Base-by-base conservation (phyloP, 2,329 filamentous ascomycete species). In the Arthrobotrys pseudoclavata region DNA sequence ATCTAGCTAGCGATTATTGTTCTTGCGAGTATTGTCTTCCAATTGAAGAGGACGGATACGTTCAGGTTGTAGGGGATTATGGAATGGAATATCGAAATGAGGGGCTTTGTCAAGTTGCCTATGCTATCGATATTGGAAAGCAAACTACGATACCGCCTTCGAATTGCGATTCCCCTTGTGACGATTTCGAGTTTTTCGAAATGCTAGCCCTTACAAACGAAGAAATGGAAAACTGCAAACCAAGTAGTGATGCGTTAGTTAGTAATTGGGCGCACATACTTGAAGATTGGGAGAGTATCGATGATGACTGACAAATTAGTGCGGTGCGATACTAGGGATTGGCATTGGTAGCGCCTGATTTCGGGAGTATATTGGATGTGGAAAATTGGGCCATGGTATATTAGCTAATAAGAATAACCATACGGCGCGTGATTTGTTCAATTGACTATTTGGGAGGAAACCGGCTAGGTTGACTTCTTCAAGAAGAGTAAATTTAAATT, bases 141-240 rank as follows among this genome's bases (percentile, higher is more conserved):
- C 26, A 3, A 3, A 29, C 26, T 29, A 29, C 26, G 26, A 29
- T 29, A 29, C 7, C 7, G 26, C 26, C 26, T 4, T 29, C 26
- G 26, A 29, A 29, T 29, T 37, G 34, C 10, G 34, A 37, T 3
- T 4, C 7, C 4, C 34, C 34, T 37, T 37, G 34, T 37, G 42
- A 45, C 5, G 63, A 57, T 47, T 40, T 26, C 13, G 53, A 60
- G 0, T 69, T 69, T 40, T 69, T 69, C n/a, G 66, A 69, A 26
- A 26, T 13, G 1, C 18, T 50, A 5, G 10, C 26, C 2, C 5
- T 31, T 15, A 4, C 6, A 1, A 13, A 15, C 10, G 47, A 34
- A 13, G 22, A 60, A 15, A 10, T 12, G 6, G 42, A 52, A 4
- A 18, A n/a, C 3, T 15, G 2, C n/a, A 12, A 42, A 7, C 12